Evolutionary conservation across 2,329 filamentous ascomycete species (phyloP).

Genomic region (Juglanconis juglandina): DNA sequence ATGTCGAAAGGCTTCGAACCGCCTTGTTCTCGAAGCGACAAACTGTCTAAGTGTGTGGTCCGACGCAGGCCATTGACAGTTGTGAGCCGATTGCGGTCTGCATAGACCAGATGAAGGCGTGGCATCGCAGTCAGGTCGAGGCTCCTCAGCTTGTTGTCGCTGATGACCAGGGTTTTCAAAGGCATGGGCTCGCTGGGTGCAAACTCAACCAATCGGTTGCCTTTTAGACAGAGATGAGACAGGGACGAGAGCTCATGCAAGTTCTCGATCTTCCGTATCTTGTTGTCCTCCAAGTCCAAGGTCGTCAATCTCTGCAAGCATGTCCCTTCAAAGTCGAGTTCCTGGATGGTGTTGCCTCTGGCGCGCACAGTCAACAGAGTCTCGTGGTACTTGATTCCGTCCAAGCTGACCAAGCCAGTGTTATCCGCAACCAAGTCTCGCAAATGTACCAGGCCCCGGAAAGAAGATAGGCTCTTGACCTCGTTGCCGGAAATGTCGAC

Average conservation of each 20-base stretch:
- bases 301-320: conserved; percentile 71
- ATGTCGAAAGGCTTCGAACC: conserved; percentile 48
- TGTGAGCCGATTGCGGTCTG: conserved; percentile 69
- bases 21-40: conserved; percentile 79
- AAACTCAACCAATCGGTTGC: conserved; percentile 50
- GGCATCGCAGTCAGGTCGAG: conserved; percentile 66
- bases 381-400: conserved; percentile 76
- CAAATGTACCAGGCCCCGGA: conserved; percentile 77
- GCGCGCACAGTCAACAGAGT: conserved; percentile 75
- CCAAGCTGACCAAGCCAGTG: conserved; percentile 74
- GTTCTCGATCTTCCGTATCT: conserved; percentile 58
- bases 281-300: conserved; percentile 74
- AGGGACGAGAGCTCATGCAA: conserved; percentile 66
- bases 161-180: conserved; percentile 58
- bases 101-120: conserved; percentile 67
- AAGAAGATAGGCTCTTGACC: conserved; percentile 74
- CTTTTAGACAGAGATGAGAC: conserved; percentile 62
- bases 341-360: conserved; percentile 67
- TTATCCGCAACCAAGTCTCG: conserved; percentile 78
- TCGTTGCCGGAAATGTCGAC: conserved; percentile 86
- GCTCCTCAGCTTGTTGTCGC: conserved; percentile 64
- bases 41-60: conserved; percentile 68
- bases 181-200: conserved; percentile 36
- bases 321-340: conserved; percentile 67
- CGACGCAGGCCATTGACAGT: conserved; percentile 63